Conservation (phyloP, 768 basidiomycete genomes). For the Clitopilus hobsonii region DNA sequence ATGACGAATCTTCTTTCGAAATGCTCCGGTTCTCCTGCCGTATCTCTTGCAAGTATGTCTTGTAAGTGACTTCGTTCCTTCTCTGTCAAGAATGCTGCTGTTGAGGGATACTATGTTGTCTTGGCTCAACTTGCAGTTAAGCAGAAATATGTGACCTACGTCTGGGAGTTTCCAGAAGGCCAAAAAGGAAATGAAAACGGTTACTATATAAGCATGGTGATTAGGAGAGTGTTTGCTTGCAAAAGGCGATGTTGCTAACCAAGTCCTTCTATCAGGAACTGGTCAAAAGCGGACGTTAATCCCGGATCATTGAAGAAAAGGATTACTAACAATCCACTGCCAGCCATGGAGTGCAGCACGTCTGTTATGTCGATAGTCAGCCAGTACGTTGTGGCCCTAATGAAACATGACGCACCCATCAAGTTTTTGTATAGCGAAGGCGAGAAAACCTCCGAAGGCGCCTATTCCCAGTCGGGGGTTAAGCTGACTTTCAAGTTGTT, state of each 20-base stretch:
- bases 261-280: conserved; percentile 35
- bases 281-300: not conserved
- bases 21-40: conserved; percentile 23
- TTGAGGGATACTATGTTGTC: conserved; percentile 33
- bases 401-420: conserved; percentile 20
- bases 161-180: conserved; percentile 37
- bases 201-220: conserved; percentile 12
- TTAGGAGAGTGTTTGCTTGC: too few relatives aligned
- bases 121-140: too few relatives aligned
- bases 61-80: conserved; percentile 26
- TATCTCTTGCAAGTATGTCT: conserved; percentile 20
- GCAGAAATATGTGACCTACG: conserved; percentile 13
- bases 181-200: conserved; percentile 25
- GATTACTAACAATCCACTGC: conserved; percentile 30
- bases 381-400: not conserved
- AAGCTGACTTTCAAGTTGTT: not conserved
- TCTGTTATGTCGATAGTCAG: conserved; percentile 3
- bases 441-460: conserved; percentile 42
- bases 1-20: conserved; percentile 28
- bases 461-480: conserved; percentile 14
- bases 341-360: conserved; percentile 26
- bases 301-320: not conserved
- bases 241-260: too few relatives aligned
- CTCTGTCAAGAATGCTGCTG: conserved; percentile 35
- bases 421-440: conserved; percentile 29